Conservation (phyloP, 179 eudicot genomes). For the Camellia oleifera region DNA sequence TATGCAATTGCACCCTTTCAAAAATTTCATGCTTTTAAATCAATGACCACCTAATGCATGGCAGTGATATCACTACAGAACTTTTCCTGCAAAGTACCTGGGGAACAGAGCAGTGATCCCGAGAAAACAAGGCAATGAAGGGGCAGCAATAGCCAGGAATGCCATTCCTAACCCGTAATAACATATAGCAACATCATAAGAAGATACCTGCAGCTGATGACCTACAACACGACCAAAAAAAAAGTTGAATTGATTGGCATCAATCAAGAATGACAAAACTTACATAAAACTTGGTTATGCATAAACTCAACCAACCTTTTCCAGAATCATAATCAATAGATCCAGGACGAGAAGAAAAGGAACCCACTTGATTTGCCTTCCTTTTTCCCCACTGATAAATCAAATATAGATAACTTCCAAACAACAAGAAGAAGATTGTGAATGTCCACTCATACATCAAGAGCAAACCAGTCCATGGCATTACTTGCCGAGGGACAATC, state of each 20-base stretch:
- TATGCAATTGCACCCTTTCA: neutral
- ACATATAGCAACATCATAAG: constrained; percentile 48
- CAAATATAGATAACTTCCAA: constrained; percentile 65
- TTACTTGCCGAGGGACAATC: constrained; percentile 84
- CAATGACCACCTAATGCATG: neutral
- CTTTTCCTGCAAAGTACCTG: constrained; percentile 45
- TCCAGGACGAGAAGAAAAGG: constrained; percentile 43
- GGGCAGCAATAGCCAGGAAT: constrained; percentile 56
- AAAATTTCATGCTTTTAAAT: neutral
- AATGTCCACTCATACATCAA: constrained; percentile 94
- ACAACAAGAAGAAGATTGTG: constrained; percentile 67
- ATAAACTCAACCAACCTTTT: constrained; percentile 53
- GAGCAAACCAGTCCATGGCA: constrained; percentile 93
- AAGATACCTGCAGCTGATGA: constrained; percentile 55
- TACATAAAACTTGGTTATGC: neutral
- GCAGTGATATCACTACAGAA: neutral
- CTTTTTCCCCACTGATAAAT: constrained; percentile 62
- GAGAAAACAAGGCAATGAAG: constrained; percentile 67
- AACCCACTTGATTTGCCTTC: constrained; percentile 44
- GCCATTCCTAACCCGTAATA: constrained; percentile 75
- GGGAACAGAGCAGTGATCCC: constrained; percentile 86
- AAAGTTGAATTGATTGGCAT: constrained; percentile 5
- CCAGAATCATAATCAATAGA: constrained; percentile 46
- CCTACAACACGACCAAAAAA: constrained; percentile 39
- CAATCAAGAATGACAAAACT: neutral